Base-by-base conservation (phyloP, 2,329 filamentous ascomycete genomes). In the Exserohilum rostratum region DNA sequence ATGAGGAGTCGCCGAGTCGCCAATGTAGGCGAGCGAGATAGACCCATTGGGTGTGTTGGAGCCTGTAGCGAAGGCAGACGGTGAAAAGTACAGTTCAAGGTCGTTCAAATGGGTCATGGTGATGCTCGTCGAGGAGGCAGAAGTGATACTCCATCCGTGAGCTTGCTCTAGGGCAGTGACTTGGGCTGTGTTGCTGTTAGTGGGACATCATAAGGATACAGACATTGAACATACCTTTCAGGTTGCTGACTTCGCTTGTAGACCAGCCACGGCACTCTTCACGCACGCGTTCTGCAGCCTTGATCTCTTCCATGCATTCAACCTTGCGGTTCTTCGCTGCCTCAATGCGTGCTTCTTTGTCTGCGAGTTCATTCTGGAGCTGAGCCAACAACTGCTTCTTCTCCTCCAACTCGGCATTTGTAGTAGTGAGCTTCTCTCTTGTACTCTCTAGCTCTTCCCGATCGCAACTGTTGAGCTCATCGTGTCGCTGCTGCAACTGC, bases 231-330 rank as follows among this genome's bases (percentile, higher is more conserved):
- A 71, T 82, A 90, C 90, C 84, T 83, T 93, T 92, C n/a, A 96
- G 80, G 34, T 80, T 79, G 60, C 84, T 84, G 60, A 98, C 90
- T 76, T 98, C 95, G 25, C 83, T 87, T 47, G 88, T 85, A 52
- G 88, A 93, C 88, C 93, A 97, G 34, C 93, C 93, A 48, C 93
- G 87, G 71, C 90, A 96, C 67, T 96, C 90, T 72, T 97, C 92
- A 58, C 90, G 85, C 22, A 96, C 82, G 60, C 87, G 87, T 73
- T 97, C 92, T 0, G 93, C 90, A 66, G 91, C 88, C 54, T 86
- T 83, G 53, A 96, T 97, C 43, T 95, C 90, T 25, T 85, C 82
- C 27, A 88, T 68, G 62, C 84, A 91, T 64, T 87, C 83, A 49
- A 86, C 77, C 71, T 93, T 96, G 66, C 86, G 83, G 54, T 87